Conservation (phyloP, 2,329 filamentous ascomycete species). For the Leptodontidium sp. region DNA sequence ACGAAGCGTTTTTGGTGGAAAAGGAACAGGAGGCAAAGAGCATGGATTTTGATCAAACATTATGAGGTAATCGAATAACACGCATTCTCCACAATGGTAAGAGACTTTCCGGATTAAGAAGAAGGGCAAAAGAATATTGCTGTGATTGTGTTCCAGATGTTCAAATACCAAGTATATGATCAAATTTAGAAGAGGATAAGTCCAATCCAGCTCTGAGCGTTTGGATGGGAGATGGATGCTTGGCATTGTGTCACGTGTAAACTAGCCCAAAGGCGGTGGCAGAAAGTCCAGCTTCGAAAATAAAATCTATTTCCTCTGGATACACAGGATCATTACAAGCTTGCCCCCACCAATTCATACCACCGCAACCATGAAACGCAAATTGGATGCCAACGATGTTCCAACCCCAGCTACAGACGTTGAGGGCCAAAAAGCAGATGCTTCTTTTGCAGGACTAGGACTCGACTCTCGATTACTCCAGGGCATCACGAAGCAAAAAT, state of each 20-base stretch:
- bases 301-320: constrained; percentile 5
- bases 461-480: constrained; percentile 88
- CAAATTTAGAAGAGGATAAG: no score
- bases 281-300: constrained; percentile 1
- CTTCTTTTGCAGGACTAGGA: constrained; percentile 76
- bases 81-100: no score
- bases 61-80: no score
- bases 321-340: no score
- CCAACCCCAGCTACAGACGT: constrained; percentile 50
- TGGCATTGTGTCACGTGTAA: not conserved
- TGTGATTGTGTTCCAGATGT: no score
- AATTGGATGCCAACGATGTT: constrained; percentile 64
- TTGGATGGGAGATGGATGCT: not conserved
- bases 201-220: no score
- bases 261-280: not conserved
- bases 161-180: no score
- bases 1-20: no score
- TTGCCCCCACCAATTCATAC: not conserved
- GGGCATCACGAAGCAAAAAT: constrained; percentile 84
- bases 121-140: no score
- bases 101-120: no score
- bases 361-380: constrained; percentile 62
- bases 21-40: no score
- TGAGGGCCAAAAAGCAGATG: constrained; percentile 41
- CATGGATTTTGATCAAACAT: no score